Evolutionary conservation across 179 eudicot genomes (phyloP).

Genomic region (Silene noctiflora): DNA sequence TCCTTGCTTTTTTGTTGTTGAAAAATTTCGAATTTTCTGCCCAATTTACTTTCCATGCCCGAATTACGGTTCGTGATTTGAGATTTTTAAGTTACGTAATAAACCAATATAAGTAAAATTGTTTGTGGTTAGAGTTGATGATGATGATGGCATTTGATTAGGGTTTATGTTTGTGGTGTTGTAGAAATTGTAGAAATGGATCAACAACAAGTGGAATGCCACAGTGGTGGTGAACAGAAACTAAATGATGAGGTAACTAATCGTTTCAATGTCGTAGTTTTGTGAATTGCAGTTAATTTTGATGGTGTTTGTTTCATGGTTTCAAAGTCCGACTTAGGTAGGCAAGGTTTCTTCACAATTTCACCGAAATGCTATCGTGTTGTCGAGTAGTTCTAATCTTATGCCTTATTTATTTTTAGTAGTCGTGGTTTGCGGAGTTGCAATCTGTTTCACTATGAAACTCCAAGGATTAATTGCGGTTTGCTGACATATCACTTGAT

Average conservation of each 20-base stretch:
- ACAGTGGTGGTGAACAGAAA: constrained; percentile 48
- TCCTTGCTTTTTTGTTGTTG: not conserved
- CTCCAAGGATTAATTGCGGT: not conserved
- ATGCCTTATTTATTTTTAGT: too few species aligned
- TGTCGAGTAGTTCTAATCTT: too few species aligned
- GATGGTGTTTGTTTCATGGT: not conserved
- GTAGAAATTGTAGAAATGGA: constrained; percentile 42
- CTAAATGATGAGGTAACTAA: constrained; percentile 53
- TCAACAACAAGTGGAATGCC: constrained; percentile 49
- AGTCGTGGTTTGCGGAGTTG: too few species aligned
- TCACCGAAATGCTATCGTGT: not conserved
- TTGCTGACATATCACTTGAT: not conserved
- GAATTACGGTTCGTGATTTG: constrained; percentile 7
- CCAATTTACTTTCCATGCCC: not conserved
- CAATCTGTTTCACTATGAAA: not conserved
- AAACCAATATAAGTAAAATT: not conserved
- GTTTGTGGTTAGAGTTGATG: not conserved
- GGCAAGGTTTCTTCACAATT: not conserved
- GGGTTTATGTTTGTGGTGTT: constrained; percentile 10
- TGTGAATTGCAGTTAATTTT: not conserved
- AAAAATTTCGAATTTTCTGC: not conserved
- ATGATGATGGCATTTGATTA: not conserved
- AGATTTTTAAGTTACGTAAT: not conserved
- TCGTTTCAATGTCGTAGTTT: constrained; percentile 1
- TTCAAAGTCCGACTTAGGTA: not conserved